Percentiles rank a stretch among this genome's conserved stretches.
Conservation (phyloP, 495 filamentous ascomycete species). For the Lasiosphaeria hispida region DNA sequence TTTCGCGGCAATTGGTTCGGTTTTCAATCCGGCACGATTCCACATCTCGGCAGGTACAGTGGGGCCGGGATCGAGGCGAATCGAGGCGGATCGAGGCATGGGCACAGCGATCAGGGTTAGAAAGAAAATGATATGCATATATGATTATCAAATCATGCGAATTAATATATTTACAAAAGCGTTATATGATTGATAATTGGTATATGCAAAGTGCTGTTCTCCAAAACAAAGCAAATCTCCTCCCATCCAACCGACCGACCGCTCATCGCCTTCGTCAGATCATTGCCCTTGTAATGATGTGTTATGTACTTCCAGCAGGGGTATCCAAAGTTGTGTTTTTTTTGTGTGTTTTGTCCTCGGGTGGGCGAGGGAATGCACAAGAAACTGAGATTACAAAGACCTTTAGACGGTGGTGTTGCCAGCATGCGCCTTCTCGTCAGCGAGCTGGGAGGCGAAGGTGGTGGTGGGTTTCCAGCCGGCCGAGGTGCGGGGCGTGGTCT, state of each 20-base stretch:
- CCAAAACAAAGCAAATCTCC: no score
- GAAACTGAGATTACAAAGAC: neutral
- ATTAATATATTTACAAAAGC: neutral
- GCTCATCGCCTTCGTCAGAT: no score
- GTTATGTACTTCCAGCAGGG: no score
- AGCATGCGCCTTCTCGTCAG: constrained; percentile 14
- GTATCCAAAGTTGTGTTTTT: neutral
- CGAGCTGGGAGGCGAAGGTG: constrained; percentile 56
- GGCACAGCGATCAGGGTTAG: neutral
- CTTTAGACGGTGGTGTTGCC: constrained; percentile 18
- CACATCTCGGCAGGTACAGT: no score
- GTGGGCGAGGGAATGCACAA: neutral
- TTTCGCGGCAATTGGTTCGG: no score
- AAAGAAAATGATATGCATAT: neutral
- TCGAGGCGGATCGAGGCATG: no score
- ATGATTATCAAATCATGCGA: neutral
- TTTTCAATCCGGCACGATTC: no score
- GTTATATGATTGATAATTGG: no score
- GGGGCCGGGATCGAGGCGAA: no score
- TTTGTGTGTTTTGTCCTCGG: neutral
- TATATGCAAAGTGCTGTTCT: no score
- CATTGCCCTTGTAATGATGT: no score
- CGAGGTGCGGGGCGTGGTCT: constrained; percentile 69
- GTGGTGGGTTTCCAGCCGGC: constrained; percentile 66
- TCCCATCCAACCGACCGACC: no score